Evolutionary conservation across 192 early-diverging fungal genomes (phyloP), one percentile per base, ranked within the genome.

Genomic region (Umbelopsis isabellina): DNA sequence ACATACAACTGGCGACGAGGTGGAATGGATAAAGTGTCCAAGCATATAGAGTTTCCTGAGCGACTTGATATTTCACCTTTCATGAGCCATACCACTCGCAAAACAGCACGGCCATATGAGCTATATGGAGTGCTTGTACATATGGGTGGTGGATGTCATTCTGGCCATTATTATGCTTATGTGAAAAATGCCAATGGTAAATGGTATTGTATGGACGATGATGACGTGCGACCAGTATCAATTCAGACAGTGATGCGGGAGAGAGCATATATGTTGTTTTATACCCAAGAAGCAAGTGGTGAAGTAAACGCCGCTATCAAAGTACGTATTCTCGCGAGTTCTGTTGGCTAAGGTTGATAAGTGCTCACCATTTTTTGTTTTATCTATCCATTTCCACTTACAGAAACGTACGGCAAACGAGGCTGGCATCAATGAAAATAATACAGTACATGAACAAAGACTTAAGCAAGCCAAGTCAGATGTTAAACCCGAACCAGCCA

Each of bases 261-360:
- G 74, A 81, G 86, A n/a, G 95, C 93, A 2, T 97, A 97, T 55
- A 84, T 97, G 83, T 79, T 97, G 20, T 97, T 97, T 73, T 97
- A 95, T 72, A 81, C 83, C 46, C 82, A 71, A 49, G 71, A 76
- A 18, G 67, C 72, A 48, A 68, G 66, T 58, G 66, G 49, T 13
- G 27, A 61, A 21, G n/a, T 46, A 11, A 68, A 41, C 22, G 65
- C 49, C 2, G 15, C 11, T 8, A 18, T 18, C 2, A 61, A 61
- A 30, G 55, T 61, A 61, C 16, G 25, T 30, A 21, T 21, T 21
- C 69, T 46, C 8, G 35, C n/a, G 7, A 44, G 30, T 35, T 18
- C 45, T 23, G n/a, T n/a, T 21, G 21, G 46, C 3, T 37, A 46
- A 25, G 22, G 22, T 8, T 20, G 7, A 33, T 13, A 22, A 11